A percentile compares a stretch with the other conserved stretches of the same genome.
Conservation (phyloP, 2,329 filamentous ascomycete species). For the Pseudogymnoascus sp. region DNA sequence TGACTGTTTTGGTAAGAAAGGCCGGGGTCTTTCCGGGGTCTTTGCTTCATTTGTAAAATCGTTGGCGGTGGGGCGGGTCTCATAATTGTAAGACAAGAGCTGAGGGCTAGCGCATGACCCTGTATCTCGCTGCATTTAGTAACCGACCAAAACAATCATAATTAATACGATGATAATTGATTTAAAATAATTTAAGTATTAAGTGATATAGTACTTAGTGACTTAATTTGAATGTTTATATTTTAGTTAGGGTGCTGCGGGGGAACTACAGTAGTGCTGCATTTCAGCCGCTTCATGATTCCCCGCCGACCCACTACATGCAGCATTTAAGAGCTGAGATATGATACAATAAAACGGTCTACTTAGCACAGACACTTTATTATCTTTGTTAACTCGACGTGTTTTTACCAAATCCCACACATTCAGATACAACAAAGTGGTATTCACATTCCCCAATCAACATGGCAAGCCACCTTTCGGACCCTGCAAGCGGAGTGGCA, state of each 20-base stretch:
- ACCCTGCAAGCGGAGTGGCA: constrained; percentile 12
- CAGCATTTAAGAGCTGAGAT: neutral
- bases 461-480: constrained; percentile 10
- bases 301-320: neutral
- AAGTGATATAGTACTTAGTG: neutral
- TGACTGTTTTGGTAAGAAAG: neutral
- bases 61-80: neutral
- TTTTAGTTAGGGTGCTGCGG: neutral
- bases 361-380: neutral
- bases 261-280: neutral
- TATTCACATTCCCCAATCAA: neutral
- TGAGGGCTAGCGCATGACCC: neutral
- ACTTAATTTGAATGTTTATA: neutral
- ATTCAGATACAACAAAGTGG: neutral
- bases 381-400: neutral
- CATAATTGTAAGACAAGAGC: neutral
- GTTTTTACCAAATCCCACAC: neutral
- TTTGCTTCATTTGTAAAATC: neutral
- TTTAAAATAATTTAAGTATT: neutral
- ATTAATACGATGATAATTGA: neutral
- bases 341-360: neutral
- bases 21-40: neutral
- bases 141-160: neutral
- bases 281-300: neutral
- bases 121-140: neutral